Evolutionary conservation across 148 eudicot genomes (phyloP).

Genomic region (Cornus suecica): DNA sequence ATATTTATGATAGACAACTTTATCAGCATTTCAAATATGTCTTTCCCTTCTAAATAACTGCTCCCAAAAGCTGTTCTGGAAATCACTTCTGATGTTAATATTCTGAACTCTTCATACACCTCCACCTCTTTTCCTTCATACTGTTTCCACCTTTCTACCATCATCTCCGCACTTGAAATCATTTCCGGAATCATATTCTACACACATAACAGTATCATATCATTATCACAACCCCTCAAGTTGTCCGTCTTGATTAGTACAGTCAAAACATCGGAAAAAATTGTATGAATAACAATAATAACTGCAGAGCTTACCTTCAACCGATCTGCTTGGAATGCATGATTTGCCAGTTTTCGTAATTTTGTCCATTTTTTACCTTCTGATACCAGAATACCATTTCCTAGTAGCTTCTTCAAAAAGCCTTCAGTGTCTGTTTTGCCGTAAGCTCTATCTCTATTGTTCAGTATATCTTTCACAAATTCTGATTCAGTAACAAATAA

Average conservation of each 20-base stretch:
- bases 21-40: constrained; percentile 12
- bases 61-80: constrained; percentile 27
- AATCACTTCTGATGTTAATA: constrained; percentile 18
- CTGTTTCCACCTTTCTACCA: constrained; percentile 22
- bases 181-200: constrained; percentile 17
- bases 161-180: constrained; percentile 12
- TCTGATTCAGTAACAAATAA: constrained; percentile 26
- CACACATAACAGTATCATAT: background rate
- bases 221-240: background rate
- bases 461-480: constrained; percentile 22
- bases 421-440: constrained; percentile 13
- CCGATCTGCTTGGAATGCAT: constrained; percentile 20
- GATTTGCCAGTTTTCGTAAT: constrained; percentile 27
- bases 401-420: constrained; percentile 17
- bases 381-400: constrained; percentile 25
- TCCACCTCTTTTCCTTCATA: constrained; percentile 16
- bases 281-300: too few species aligned
- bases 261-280: too few species aligned
- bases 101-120: constrained; percentile 12
- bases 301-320: constrained; percentile 26
- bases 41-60: constrained; percentile 18
- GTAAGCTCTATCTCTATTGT: constrained; percentile 12
- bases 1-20: background rate
- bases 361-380: constrained; percentile 31
- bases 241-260: too few species aligned